Base-by-base conservation (phyloP, 768 basidiomycete genomes). In the Hydnomerulius pinastri region DNA sequence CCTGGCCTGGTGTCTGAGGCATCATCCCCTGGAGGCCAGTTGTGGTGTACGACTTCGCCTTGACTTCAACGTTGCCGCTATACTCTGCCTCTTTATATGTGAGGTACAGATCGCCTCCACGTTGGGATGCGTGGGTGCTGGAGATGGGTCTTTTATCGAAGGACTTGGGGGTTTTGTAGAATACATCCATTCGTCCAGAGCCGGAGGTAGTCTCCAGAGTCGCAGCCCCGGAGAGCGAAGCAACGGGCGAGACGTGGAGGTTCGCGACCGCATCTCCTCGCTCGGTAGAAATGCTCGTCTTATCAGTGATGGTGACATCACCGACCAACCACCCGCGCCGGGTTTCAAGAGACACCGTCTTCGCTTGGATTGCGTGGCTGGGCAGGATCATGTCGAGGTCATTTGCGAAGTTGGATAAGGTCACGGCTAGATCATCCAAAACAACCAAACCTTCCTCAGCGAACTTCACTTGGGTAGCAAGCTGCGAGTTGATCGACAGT, bases 261-360 rank as follows among this genome's bases (percentile, higher is more conserved):
- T 80, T 78, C 33, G 75, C 59, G 29, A 75, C 63, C 13, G 78
- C 80, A 53, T 77, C 72, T 13, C 81, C 79, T 21, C 74, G 72
- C 68, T 80, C 78, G 1, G 79, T 82, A 12, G 58, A 66, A 17
- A 61, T 56, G 3, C 77, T 72, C 48, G 33, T 18, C 18, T 62
- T 63, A 25, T 75, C 66, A 17, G 72, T 69, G 55, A 80, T 66
- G n/a, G 77, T 64, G 35, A 75, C 74, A 44, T 80, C 79, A 21
- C 84, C 82, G n/a, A 81, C 80, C 42, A 85, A 75, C 77, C 79
- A 85, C 20, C 82, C 84, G 35, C 76, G 67, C 56, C 64, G 74
- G 4, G 80, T 66, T 57, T 81, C 78, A 25, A 82, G 64, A n/a
- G 60, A 51, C 51, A 77, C 54, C 2, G 12, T 66, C 53, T 72